These are phyloP conservation scores for Mallotus nudiflorus DNA, from an alignment of 345 rosid species.

Conservation along the genomic window DNA sequence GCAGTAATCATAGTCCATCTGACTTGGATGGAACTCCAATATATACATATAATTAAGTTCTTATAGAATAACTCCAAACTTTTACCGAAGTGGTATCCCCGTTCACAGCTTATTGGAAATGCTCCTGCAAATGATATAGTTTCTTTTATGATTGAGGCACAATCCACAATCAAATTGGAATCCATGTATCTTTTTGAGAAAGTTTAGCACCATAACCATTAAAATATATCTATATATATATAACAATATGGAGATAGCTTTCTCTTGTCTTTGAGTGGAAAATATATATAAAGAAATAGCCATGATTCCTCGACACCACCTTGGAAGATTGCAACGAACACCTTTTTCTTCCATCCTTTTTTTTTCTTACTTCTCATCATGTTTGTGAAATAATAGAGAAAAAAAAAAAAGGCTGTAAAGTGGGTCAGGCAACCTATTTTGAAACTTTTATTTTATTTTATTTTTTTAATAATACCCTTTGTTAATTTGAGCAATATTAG, in stretches of 20 bases:
- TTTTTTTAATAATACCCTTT: background rate
- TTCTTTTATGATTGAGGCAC: background rate
- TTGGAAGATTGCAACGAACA: background rate
- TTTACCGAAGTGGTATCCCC: too few relatives aligned
- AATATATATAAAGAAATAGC: background rate
- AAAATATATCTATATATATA: background rate
- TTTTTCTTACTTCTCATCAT: background rate
- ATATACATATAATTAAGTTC: too few relatives aligned
- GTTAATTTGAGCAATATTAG: slow-evolving; percentile 5
- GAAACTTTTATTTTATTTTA: slow-evolving; percentile 4
- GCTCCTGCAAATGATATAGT: background rate
- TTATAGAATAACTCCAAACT: too few relatives aligned
- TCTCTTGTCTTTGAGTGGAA: background rate
- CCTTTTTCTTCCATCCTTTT: background rate
- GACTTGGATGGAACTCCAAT: too few relatives aligned
- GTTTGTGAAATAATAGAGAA: background rate
- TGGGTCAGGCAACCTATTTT: slow-evolving; percentile 1
- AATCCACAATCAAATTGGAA: background rate
- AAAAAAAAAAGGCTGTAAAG: slow-evolving; percentile 13
- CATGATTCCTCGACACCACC: background rate
- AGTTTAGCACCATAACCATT: too few relatives aligned
- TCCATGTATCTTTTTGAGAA: background rate
- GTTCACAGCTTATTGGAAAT: background rate
- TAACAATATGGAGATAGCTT: background rate
- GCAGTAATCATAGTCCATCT: too few relatives aligned